Base-by-base conservation (phyloP, 352 stramenopile species). In the Globisporangium polare region DNA sequence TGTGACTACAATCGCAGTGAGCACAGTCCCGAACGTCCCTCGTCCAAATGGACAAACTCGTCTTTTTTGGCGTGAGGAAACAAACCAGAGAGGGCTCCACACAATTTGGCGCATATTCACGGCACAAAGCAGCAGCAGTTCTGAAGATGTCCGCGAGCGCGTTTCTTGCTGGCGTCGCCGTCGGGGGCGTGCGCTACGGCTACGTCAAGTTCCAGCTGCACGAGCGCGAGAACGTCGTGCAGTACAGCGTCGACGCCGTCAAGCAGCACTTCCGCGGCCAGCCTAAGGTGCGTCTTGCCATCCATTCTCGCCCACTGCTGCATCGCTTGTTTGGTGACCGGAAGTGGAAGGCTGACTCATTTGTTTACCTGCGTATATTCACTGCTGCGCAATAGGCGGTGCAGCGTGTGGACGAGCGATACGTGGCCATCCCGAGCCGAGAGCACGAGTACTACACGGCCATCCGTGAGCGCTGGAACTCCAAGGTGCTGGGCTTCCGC, bases 371-470 rank as follows among this genome's bases (percentile, higher is more conserved):
- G n/a, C 33, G 2, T 52, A 2, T 52, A 31, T 37, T 12, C 17
- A 9, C 6, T 27, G n/a, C 29, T 53, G 33, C 58, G 55, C 26
- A 10, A 22, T 39, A 63, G 49, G 53, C 51, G 29, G 33, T 18
- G 6, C 63, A 71, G 26, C 60, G 53, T n/a, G 26, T 20, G 12
- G 56, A 86, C 54, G 68, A 85, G 62, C 74, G 81, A 45, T 92
- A 92, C 65, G 77, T 79, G 55, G 53, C 76, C 37, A 60, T 92
- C 58, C 80, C 77, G 31, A 88, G 74, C 66, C 79, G 71, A 31
- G 83, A 92, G 69, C 83, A 92, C 66, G 83, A 90, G 74, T 92
- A 90, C 71, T 92, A 92, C 70, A 87, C 80, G 72, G 76, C 71
- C 67, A 58, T 90, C 45, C 80, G 83, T 50, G 60, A 89, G 67